These are phyloP conservation scores for Linum trigynum DNA, from an alignment of 345 rosid genomes.

Conservation along the genomic window DNA sequence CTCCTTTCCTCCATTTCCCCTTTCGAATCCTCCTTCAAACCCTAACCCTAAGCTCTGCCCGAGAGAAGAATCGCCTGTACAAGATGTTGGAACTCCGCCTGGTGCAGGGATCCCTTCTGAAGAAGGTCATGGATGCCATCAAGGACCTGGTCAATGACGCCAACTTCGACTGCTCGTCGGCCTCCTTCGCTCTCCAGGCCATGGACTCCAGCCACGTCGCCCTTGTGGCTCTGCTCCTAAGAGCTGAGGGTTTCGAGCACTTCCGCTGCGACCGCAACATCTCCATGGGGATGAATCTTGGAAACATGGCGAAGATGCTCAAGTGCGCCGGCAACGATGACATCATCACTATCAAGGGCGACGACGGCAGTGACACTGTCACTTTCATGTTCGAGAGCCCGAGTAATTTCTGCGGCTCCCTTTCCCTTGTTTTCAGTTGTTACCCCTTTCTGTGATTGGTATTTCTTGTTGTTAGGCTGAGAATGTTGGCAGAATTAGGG, in stretches of 20 bases:
- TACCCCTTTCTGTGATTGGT: neutral
- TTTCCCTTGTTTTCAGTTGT: neutral
- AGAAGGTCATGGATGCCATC: constrained; percentile 87
- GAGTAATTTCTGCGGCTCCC: constrained; percentile 34
- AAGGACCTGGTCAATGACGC: constrained; percentile 95
- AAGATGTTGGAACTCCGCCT: constrained; percentile 86
- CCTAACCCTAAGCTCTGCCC: neutral
- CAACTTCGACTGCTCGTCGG: constrained; percentile 93
- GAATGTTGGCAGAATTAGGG: neutral
- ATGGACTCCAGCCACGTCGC: constrained; percentile 99
- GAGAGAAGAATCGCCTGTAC: neutral
- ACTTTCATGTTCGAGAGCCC: constrained; percentile 99
- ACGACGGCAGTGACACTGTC: constrained; percentile 90
- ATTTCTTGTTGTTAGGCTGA: too few species aligned
- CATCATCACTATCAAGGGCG: constrained; percentile 92
- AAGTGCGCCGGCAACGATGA: constrained; percentile 95
- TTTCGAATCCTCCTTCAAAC: neutral
- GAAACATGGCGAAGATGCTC: constrained; percentile 90
- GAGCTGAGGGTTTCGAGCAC: constrained; percentile 98
- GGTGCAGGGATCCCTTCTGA: constrained; percentile 86
- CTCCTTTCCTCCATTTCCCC: too few species aligned
- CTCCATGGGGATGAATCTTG: constrained; percentile 96
- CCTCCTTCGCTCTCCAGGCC: constrained; percentile 93
- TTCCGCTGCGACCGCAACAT: constrained; percentile 89
- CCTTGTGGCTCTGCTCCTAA: constrained; percentile 72